Conservation (phyloP, 495 filamentous ascomycete genomes). For the Amphirosellinia nigrospora region DNA sequence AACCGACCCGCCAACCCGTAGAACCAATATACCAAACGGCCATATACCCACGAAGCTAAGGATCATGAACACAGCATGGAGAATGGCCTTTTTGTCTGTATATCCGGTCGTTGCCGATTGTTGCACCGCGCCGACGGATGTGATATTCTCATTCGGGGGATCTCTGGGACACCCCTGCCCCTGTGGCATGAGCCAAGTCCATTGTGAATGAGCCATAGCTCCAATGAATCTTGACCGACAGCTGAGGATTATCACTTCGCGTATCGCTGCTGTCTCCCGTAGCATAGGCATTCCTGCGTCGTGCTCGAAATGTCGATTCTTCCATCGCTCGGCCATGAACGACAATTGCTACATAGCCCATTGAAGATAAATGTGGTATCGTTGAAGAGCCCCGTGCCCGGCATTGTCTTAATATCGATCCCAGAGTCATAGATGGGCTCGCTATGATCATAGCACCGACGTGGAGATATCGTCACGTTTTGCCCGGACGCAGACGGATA, state of each 20-base stretch:
- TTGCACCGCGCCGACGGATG: conserved; percentile 30
- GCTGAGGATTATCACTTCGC: conserved; percentile 47
- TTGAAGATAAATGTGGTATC: conserved; percentile 50
- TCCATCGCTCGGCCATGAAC: conserved; percentile 46
- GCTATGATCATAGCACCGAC: conserved; percentile 48
- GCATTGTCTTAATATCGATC: conserved; percentile 46
- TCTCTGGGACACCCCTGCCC: conserved; percentile 40
- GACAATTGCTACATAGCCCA: conserved; percentile 57
- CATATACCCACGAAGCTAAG: conserved; percentile 59
- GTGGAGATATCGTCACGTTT: conserved; percentile 58
- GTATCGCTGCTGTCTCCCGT: conserved; percentile 49
- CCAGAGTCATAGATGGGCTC: conserved; percentile 55
- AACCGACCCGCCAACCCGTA: conserved; percentile 53
- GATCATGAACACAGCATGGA: conserved; percentile 61
- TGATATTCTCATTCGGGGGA: conserved; percentile 32
- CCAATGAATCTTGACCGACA: conserved; percentile 57
- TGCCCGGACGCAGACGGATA: conserved; percentile 53
- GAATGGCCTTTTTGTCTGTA: conserved; percentile 35
- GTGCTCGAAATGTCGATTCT: conserved; percentile 46
- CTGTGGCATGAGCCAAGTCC: conserved; percentile 56
- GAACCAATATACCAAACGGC: conserved; percentile 60
- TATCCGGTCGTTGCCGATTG: conserved; percentile 35
- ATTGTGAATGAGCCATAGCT: conserved; percentile 62
- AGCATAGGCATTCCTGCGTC: conserved; percentile 59
- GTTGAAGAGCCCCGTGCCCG: conserved; percentile 51